Base-by-base conservation (phyloP, 164 flowering plant species). In the Annona squamosa region DNA sequence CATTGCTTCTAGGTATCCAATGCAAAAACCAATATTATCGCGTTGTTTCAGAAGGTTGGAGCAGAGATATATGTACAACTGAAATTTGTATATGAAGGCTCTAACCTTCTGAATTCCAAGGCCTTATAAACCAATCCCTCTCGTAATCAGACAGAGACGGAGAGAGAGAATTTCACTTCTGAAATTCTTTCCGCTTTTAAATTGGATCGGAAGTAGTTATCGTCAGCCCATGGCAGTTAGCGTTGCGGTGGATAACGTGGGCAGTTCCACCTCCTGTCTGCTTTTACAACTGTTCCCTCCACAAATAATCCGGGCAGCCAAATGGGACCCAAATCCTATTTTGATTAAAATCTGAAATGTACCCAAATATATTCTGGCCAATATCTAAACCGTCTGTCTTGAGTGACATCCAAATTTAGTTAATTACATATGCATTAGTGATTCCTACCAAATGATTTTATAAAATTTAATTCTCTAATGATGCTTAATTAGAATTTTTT, bases 91-190 rank as follows among this genome's bases (percentile, higher is more conserved):
- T 5, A 63, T 63, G 19, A 63, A 5, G 37, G 18, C 65, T 63
- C 65, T 19, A 63, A 63, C 65, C 65, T 63, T 63, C 65, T 63
- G 65, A 63, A 5, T 63, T 63, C 61, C 16, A n/a, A 52, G 59
- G 59, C 59, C 59, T 52, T 9, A 52, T 6, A 26, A 26, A 26
- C 37, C 37, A 1, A 26, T 26, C 37, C 37, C 37, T 26, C 37
- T 26, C 37, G 37, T 7, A 56, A 6, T 56, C 61, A 56, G 61
- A 56, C 61, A 56, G 66, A 63, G 5, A 12, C 18, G 26, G 4
- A 18, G 43, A 61, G 6, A 13, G 42, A 64, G 68, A 44, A 18
- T 64, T 64, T 26, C 4, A 19, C 9, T 2, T 41, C 3, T 64
- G 67, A n/a, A 13, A 43, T 12, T 12, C 10, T 5, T 9, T 12